Conservation (phyloP, 78 protist species). For the Polysphondylium violaceum region DNA sequence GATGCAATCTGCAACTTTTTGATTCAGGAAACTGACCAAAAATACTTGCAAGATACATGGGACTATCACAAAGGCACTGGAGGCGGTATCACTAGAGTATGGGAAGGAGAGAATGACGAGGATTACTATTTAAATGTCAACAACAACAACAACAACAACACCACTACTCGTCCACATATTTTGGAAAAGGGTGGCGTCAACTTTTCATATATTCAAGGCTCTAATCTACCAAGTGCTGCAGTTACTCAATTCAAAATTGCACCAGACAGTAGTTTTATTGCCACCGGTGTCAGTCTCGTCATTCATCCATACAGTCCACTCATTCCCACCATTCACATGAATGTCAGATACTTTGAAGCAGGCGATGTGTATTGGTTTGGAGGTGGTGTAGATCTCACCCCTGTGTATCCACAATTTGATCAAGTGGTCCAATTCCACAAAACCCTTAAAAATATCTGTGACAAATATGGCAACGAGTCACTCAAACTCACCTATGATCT, state of each 20-base stretch:
- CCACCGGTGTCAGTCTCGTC: constrained; percentile 87
- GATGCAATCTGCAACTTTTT: constrained; percentile 31
- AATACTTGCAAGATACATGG: constrained; percentile 56
- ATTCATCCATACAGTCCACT: constrained; percentile 83
- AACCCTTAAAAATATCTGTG: constrained; percentile 14
- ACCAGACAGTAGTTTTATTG: constrained; percentile 49
- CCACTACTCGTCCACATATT: not conserved
- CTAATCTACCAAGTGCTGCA: constrained; percentile 67
- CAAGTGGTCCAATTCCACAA: constrained; percentile 68
- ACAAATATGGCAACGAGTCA: not conserved
- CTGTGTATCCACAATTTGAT: constrained; percentile 63
- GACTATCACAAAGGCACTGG: constrained; percentile 79
- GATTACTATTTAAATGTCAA: not conserved
- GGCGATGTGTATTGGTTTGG: constrained; percentile 90
- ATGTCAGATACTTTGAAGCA: constrained; percentile 83
- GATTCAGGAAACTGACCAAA: constrained; percentile 17
- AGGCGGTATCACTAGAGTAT: constrained; percentile 82
- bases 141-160: not conserved
- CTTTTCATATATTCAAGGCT: constrained; percentile 76
- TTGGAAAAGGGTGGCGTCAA: constrained; percentile 86
- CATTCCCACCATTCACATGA: constrained; percentile 88
- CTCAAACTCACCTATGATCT: constrained; percentile 24
- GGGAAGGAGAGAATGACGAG: constrained; percentile 64
- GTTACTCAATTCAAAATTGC: constrained; percentile 65
- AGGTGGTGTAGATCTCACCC: constrained; percentile 88